Evolutionary conservation across 371 early-diverging fungal genomes (phyloP).

Genomic region (Mortierella sp.): DNA sequence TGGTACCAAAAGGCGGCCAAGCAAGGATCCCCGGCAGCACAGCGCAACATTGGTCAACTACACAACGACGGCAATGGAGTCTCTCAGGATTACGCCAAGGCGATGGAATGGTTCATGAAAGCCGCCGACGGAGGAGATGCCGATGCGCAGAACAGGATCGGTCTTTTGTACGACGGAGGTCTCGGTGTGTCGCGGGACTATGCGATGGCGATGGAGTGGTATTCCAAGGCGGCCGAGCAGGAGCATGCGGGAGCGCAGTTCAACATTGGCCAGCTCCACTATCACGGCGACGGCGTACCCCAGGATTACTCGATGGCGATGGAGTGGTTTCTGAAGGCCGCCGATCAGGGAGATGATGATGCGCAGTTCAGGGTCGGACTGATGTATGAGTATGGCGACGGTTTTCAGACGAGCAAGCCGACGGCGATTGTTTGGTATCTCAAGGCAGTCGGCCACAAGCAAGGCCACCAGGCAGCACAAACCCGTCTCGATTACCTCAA

Average conservation of each 20-base stretch:
- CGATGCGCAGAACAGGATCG: constrained; percentile 60
- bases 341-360: no score
- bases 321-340: neutral
- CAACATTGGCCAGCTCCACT: constrained; percentile 61
- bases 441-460: no score
- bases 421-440: no score
- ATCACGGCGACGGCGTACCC: neutral
- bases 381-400: no score
- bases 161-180: constrained; percentile 64
- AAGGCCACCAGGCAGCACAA: no score
- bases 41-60: constrained; percentile 80
- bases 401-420: no score
- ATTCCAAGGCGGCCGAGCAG: constrained; percentile 61
- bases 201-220: constrained; percentile 57
- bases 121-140: constrained; percentile 56
- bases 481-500: no score
- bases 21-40: constrained; percentile 63
- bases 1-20: constrained; percentile 66
- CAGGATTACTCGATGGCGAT: constrained; percentile 9
- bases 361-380: no score
- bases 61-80: constrained; percentile 80
- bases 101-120: constrained; percentile 63
- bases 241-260: constrained; percentile 60
- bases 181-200: constrained; percentile 54
- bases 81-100: constrained; percentile 61